phyloP scores from a whole-genome alignment of 1,139 yeast species.

The Hemisphaericaspora xylofermentans region DNA sequence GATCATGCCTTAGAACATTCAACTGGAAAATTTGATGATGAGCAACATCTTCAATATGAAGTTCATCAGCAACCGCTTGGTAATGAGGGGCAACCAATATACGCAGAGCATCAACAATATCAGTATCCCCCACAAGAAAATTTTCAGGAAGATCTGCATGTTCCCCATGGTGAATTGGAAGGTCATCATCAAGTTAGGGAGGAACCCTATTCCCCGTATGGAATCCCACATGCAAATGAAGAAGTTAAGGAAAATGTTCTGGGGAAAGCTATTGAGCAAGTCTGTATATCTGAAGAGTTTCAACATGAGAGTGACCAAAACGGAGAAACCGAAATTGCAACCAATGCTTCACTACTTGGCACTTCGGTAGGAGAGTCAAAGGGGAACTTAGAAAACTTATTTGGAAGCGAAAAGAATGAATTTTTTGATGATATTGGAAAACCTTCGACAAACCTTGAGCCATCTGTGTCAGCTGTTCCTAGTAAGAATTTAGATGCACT shows the following conservation, averaged over 20 bases:
- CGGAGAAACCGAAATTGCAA: background rate
- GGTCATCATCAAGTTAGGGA: slow-evolving; percentile 2
- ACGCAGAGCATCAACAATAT: slow-evolving; percentile 1
- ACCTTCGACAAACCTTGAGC: background rate
- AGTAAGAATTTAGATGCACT: slow-evolving; percentile 13
- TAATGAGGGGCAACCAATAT: background rate
- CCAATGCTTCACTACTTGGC: background rate
- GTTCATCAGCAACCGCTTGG: background rate
- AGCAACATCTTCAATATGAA: background rate
- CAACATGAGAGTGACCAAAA: background rate
- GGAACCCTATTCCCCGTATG: slow-evolving; percentile 1
- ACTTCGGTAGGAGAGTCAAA: background rate
- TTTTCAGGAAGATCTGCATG: background rate
- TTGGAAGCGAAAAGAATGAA: slow-evolving; percentile 1
- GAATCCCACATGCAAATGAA: background rate
- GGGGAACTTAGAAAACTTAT: slow-evolving; percentile 3
- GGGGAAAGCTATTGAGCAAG: no score
- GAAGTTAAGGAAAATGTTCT: background rate
- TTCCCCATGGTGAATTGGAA: background rate
- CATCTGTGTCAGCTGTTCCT: background rate
- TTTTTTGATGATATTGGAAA: slow-evolving; percentile 7
- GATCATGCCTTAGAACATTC: background rate
- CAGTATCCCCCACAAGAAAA: background rate
- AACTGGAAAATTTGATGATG: background rate
- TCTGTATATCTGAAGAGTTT: background rate